Conservation (phyloP, 345 rosid species). For the Boechera stricta region DNA sequence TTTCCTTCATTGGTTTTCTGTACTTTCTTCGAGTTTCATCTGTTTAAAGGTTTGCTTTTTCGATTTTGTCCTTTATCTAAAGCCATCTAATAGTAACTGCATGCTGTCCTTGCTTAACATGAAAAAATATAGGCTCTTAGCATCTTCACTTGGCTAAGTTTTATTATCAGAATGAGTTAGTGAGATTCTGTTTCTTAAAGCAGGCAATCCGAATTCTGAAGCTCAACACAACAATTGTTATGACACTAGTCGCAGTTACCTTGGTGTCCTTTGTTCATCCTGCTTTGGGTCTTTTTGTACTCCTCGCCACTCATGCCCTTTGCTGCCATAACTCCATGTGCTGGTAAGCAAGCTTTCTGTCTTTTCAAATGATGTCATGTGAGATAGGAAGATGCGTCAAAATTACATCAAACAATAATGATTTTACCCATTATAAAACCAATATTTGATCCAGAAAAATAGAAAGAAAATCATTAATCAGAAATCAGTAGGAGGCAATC, state of each 20-base stretch:
- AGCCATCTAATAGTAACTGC: neutral
- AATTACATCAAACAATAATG: neutral
- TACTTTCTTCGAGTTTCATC: slow-evolving; percentile 64
- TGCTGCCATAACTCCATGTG: slow-evolving; percentile 82
- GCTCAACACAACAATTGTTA: slow-evolving; percentile 61
- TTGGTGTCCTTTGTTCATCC: slow-evolving; percentile 86
- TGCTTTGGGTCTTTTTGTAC: slow-evolving; percentile 78
- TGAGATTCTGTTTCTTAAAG: slow-evolving; percentile 41
- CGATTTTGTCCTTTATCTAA: slow-evolving; percentile 17
- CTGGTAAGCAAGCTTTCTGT: slow-evolving; percentile 55
- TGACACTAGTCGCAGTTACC: slow-evolving; percentile 59
- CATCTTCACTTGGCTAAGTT: neutral
- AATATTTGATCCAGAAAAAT: neutral
- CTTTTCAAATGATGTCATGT: slow-evolving; percentile 13
- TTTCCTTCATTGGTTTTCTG: slow-evolving; percentile 65
- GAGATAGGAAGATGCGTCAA: neutral
- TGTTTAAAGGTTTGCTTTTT: slow-evolving; percentile 64
- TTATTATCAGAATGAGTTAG: slow-evolving; percentile 11
- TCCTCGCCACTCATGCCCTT: slow-evolving; percentile 64
- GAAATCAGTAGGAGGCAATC: slow-evolving; percentile 34
- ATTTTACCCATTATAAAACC: neutral
- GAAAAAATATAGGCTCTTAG: slow-evolving; percentile 6
- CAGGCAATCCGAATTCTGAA: slow-evolving; percentile 79
- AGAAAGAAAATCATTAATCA: slow-evolving; percentile 14
- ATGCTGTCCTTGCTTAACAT: slow-evolving; percentile 10